These are phyloP conservation scores for Plasmodium fragile DNA, from an alignment of 169 alveolate species.

Conservation along the genomic window DNA sequence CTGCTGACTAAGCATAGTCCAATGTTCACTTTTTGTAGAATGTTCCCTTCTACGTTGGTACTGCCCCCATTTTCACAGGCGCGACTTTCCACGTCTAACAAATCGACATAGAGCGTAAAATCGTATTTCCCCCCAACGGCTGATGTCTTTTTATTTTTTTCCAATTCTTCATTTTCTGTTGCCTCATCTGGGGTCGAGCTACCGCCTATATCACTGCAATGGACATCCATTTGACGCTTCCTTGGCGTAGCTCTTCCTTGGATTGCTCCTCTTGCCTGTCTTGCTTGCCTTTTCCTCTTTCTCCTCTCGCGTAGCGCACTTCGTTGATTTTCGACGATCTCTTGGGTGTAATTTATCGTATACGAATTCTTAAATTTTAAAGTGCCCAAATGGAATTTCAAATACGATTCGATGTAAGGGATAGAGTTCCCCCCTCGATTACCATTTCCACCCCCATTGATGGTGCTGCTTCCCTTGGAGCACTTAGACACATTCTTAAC, in stretches of 20 bases:
- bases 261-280: neutral
- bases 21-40: constrained; percentile 54
- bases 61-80: constrained; percentile 79
- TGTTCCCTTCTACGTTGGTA: constrained; percentile 61
- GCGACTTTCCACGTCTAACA: constrained; percentile 52
- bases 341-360: constrained; percentile 26
- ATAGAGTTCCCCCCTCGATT: neutral
- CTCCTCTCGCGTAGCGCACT: constrained; percentile 9
- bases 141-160: neutral
- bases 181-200: neutral
- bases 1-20: constrained; percentile 53
- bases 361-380: constrained; percentile 64
- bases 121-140: neutral
- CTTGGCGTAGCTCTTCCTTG: neutral
- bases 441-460: neutral
- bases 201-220: neutral
- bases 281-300: neutral
- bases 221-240: neutral
- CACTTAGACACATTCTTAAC: constrained; percentile 25
- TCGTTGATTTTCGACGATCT: constrained; percentile 17
- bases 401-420: constrained; percentile 73
- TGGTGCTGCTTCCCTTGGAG: neutral
- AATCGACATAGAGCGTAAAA: constrained; percentile 71
- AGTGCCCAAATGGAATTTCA: constrained; percentile 47
- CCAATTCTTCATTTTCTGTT: neutral